A percentile compares a stretch with the other conserved stretches of the same genome.
Evolutionary conservation across 2,329 filamentous ascomycete species (phyloP).

Genomic region (Trichoderma aggressivum): DNA sequence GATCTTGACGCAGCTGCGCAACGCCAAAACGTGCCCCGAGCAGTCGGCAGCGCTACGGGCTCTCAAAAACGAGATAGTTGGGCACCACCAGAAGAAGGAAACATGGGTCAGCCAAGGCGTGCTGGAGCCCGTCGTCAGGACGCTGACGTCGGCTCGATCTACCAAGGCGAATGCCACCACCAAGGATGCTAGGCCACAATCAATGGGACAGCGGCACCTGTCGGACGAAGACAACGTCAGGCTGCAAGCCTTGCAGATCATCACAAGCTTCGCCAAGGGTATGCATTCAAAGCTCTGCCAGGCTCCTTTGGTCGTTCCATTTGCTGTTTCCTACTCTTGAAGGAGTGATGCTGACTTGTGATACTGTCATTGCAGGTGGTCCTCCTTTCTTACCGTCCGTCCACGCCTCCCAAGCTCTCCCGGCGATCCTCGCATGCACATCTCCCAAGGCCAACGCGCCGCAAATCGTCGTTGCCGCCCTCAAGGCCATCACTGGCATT

Average conservation of each 20-base stretch:
- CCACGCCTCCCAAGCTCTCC: slow-evolving; percentile 63
- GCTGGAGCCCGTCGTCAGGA: slow-evolving; percentile 54
- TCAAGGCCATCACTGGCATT: slow-evolving; percentile 71
- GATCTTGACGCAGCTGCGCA: slow-evolving; percentile 55
- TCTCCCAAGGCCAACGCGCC: slow-evolving; percentile 61
- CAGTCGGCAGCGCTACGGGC: slow-evolving; percentile 61
- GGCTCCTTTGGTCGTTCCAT: not conserved
- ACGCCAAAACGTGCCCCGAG: slow-evolving; percentile 49
- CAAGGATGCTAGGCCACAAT: slow-evolving; percentile 36
- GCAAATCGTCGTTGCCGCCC: slow-evolving; percentile 66
- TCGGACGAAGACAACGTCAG: slow-evolving; percentile 64
- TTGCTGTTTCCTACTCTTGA: not conserved
- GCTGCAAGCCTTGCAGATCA: slow-evolving; percentile 78
- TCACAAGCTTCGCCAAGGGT: slow-evolving; percentile 84
- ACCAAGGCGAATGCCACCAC: slow-evolving; percentile 39
- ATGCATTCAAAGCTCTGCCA: slow-evolving; percentile 28
- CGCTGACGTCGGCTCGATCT: slow-evolving; percentile 38
- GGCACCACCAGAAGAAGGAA: slow-evolving; percentile 84
- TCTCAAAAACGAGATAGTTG: slow-evolving; percentile 86
- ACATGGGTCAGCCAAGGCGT: slow-evolving; percentile 69
- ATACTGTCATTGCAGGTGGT: slow-evolving; percentile 56
- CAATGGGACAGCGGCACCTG: slow-evolving; percentile 38
- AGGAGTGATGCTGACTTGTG: not conserved
- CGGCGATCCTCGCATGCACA: slow-evolving; percentile 67
- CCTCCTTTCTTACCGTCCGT: slow-evolving; percentile 74